These are phyloP conservation scores for Populus tremula DNA, from an alignment of 345 rosid genomes.

Conservation along the genomic window DNA sequence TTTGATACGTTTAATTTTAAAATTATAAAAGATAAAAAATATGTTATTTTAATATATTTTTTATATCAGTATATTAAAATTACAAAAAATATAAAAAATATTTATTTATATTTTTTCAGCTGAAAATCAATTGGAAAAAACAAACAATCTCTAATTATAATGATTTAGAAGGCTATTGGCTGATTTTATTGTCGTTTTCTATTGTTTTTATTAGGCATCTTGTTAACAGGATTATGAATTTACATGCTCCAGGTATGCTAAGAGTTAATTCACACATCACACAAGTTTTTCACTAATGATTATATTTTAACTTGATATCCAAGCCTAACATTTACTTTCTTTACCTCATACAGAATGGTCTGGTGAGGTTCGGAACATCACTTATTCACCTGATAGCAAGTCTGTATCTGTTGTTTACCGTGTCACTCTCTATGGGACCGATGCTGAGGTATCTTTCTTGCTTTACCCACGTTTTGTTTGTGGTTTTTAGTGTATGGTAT, in stretches of 20 bases:
- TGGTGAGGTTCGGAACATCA: slow-evolving; percentile 74
- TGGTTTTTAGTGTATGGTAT: background rate
- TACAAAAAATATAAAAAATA: no score
- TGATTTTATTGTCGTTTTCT: background rate
- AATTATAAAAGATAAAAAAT: no score
- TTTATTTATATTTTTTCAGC: no score
- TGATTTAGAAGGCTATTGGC: background rate
- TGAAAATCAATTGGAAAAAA: no score
- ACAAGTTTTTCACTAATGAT: background rate
- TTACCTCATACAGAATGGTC: slow-evolving; percentile 62
- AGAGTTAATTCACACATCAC: background rate
- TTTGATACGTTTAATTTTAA: no score
- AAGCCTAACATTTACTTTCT: background rate
- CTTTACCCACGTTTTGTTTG: background rate
- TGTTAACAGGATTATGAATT: slow-evolving; percentile 74
- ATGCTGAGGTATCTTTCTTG: slow-evolving; percentile 64
- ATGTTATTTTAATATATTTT: no score
- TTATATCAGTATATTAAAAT: no score
- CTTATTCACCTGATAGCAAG: slow-evolving; percentile 75
- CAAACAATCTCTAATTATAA: no score
- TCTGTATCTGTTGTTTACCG: slow-evolving; percentile 78
- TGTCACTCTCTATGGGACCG: slow-evolving; percentile 74
- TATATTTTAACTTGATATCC: background rate
- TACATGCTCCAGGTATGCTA: slow-evolving; percentile 66
- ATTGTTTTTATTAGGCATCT: slow-evolving; percentile 52